Conservation (phyloP, 1,284 basidiomycete species). For the Fomes fomentarius region DNA sequence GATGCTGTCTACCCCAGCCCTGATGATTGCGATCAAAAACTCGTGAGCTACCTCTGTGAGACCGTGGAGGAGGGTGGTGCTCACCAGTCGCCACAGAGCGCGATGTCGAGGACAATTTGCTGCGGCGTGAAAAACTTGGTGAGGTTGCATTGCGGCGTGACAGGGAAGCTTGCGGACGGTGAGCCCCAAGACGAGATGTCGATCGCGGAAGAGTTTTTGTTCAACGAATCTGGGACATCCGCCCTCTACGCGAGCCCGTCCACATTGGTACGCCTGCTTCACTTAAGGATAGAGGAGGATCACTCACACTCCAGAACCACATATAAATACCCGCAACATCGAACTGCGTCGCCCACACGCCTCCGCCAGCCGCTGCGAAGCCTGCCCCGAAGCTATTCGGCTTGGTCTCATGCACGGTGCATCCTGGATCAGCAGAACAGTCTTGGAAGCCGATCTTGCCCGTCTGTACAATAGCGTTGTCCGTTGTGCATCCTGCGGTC, state of each 20-base stretch:
- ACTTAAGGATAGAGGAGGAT: neutral
- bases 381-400: conserved; percentile 59
- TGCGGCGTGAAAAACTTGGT: conserved; percentile 53
- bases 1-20: conserved; percentile 51
- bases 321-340: conserved; percentile 63
- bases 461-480: conserved; percentile 31
- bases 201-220: conserved; percentile 44
- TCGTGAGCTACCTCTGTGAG: no score
- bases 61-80: conserved; percentile 22
- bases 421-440: conserved; percentile 60
- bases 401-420: conserved; percentile 61
- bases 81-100: conserved; percentile 59
- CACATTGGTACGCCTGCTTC: neutral
- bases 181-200: conserved; percentile 55
- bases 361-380: conserved; percentile 71
- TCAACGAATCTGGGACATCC: conserved; percentile 41
- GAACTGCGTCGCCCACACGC: conserved; percentile 74
- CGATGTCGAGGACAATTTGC: conserved; percentile 58
- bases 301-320: conserved; percentile 78
- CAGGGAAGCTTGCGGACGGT: conserved; percentile 55
- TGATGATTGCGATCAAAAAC: no score
- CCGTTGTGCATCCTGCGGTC: conserved; percentile 36
- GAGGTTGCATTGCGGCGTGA: conserved; percentile 45
- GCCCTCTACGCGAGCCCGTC: neutral
- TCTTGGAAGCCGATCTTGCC: conserved; percentile 37